Percentiles rank a stretch among this genome's conserved stretches.
Evolutionary conservation across 148 eudicot genomes (phyloP).

Genomic region (Mesembryanthemum crystallinum): DNA sequence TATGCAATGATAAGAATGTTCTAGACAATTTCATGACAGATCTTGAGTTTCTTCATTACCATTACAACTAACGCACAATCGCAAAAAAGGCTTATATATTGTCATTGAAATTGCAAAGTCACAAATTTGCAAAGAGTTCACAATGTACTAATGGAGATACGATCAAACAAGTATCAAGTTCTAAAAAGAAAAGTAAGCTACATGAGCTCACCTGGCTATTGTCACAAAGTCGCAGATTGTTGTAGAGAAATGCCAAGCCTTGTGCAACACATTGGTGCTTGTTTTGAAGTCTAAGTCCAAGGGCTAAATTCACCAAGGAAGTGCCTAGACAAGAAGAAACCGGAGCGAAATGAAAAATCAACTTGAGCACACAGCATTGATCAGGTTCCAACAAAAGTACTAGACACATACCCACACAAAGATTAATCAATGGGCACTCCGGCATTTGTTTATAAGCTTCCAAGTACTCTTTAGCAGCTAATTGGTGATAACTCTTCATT

Average conservation of each 20-base stretch:
- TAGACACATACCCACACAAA: slow-evolving; percentile 56
- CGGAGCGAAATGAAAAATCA: not conserved
- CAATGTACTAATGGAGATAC: not conserved
- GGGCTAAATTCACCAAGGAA: slow-evolving; percentile 75
- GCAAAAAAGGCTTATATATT: not conserved
- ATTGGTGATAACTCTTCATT: slow-evolving; percentile 79
- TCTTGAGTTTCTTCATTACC: not conserved
- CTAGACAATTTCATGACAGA: no score
- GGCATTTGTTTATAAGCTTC: slow-evolving; percentile 86
- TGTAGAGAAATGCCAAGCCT: slow-evolving; percentile 82
- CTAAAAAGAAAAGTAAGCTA: not conserved
- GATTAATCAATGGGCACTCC: slow-evolving; percentile 72
- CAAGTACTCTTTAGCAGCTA: slow-evolving; percentile 82
- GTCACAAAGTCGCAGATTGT: slow-evolving; percentile 55
- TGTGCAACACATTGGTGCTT: slow-evolving; percentile 84
- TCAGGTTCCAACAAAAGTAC: not conserved
- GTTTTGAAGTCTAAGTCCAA: slow-evolving; percentile 83
- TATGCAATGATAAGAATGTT: not conserved
- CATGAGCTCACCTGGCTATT: slow-evolving; percentile 56
- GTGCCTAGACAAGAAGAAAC: slow-evolving; percentile 39
- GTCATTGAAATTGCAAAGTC: not conserved
- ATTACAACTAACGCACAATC: not conserved
- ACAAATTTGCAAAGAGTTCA: not conserved
- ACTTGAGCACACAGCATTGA: not conserved
- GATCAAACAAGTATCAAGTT: not conserved